Evolutionary conservation across 2,329 filamentous ascomycete genomes (phyloP).

Genomic region (Colletotrichum cereale): DNA sequence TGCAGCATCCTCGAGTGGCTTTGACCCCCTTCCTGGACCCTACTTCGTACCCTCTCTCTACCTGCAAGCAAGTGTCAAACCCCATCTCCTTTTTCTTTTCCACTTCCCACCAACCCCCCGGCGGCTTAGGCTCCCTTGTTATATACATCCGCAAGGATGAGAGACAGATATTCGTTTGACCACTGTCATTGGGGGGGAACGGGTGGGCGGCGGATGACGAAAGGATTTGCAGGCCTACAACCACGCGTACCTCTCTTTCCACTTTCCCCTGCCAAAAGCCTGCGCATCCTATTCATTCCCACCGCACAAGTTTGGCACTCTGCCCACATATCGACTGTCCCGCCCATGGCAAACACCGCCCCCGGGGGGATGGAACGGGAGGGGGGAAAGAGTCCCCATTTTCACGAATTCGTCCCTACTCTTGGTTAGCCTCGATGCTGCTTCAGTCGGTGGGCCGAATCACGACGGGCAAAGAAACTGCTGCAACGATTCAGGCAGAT

Average conservation of each 20-base stretch:
- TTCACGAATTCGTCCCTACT: slow-evolving; percentile 12
- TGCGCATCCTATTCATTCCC: neutral
- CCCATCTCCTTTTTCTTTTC: neutral
- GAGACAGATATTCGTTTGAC: neutral
- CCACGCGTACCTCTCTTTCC: slow-evolving; percentile 10
- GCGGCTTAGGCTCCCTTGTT: slow-evolving; percentile 1
- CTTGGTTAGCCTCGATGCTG: slow-evolving; percentile 13
- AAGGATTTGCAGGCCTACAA: slow-evolving; percentile 8
- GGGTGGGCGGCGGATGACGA: slow-evolving; percentile 17
- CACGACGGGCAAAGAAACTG: neutral
- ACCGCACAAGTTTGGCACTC: neutral
- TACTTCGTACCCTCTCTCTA: too few relatives aligned
- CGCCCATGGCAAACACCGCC: neutral
- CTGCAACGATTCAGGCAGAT: slow-evolving; percentile 10
- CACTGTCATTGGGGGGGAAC: neutral
- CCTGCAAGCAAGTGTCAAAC: slow-evolving; percentile 8
- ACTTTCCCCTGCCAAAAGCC: slow-evolving; percentile 11
- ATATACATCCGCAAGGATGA: slow-evolving; percentile 25
- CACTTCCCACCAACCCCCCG: neutral
- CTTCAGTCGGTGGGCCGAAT: neutral
- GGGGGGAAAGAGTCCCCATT: neutral
- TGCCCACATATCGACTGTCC: slow-evolving; percentile 1
- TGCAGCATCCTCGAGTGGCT: slow-evolving; percentile 7
- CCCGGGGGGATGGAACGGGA: neutral
- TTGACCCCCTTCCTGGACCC: slow-evolving; percentile 18